Conservation (phyloP, 768 basidiomycete genomes). For the Lentinus tigrinus region DNA sequence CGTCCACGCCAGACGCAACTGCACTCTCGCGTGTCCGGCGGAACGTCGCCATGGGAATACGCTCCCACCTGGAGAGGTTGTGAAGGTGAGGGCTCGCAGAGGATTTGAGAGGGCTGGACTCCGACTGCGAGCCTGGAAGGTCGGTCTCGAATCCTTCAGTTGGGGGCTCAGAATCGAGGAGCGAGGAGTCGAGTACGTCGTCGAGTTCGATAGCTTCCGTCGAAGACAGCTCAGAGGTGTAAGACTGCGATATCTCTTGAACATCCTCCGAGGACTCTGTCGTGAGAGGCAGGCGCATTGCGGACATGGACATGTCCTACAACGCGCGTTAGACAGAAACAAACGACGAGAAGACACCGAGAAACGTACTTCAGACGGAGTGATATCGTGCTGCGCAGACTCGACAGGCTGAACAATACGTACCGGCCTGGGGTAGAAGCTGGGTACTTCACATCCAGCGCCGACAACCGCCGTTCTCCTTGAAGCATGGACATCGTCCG, state of each 20-base stretch:
- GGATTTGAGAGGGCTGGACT: constrained; percentile 26
- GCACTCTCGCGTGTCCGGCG: constrained; percentile 53
- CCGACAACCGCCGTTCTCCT: constrained; percentile 9
- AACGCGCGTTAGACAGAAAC: neutral
- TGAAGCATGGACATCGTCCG: neutral
- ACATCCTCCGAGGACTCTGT: constrained; percentile 38
- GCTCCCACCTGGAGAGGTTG: constrained; percentile 69
- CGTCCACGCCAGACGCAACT: constrained; percentile 18
- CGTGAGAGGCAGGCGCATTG: constrained; percentile 3
- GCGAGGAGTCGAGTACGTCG: constrained; percentile 75
- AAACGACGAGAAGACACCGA: neutral
- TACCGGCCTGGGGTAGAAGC: constrained; percentile 17
- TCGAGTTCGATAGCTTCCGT: constrained; percentile 63
- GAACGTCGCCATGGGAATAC: constrained; percentile 71
- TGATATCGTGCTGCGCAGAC: neutral
- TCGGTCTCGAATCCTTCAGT: constrained; percentile 15
- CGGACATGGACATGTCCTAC: constrained; percentile 9
- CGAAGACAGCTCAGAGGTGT: constrained; percentile 37
- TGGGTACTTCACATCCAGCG: constrained; percentile 7
- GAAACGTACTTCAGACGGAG: constrained; percentile 6
- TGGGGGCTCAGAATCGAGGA: constrained; percentile 56
- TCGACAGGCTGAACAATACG: constrained; percentile 5
- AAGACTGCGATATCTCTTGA: constrained; percentile 22
- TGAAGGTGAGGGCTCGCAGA: constrained; percentile 36
- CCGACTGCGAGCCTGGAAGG: constrained; percentile 13